These are phyloP conservation scores for Gossypium mustelinum DNA, from an alignment of 345 rosid genomes.

Conservation along the genomic window DNA sequence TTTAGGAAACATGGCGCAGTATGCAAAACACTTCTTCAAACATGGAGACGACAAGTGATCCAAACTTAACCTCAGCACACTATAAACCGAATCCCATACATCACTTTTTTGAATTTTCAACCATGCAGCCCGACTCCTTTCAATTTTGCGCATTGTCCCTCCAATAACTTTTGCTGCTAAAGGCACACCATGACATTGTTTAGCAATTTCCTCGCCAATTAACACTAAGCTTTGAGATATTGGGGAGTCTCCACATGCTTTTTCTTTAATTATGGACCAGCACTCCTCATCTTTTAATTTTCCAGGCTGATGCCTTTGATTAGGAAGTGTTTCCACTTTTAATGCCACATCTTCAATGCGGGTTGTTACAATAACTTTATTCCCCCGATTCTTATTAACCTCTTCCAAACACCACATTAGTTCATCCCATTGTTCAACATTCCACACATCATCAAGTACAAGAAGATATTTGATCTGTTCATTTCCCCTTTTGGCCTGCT, in stretches of 20 bases:
- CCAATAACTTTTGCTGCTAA: not conserved
- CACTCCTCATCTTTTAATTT: conserved; percentile 10
- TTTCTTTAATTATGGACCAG: not conserved
- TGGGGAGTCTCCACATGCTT: not conserved
- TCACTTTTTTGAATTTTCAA: not conserved
- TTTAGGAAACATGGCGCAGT: not conserved
- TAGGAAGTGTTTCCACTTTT: not conserved
- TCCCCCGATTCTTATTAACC: not conserved
- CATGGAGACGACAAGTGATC: not conserved
- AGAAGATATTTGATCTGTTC: conserved; percentile 8
- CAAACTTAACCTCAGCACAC: not conserved
- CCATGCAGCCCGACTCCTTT: not conserved
- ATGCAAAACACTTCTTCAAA: not conserved
- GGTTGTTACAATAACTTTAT: conserved; percentile 1
- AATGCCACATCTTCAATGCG: not conserved
- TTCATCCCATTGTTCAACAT: not conserved
- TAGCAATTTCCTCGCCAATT: not conserved
- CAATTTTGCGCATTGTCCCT: not conserved
- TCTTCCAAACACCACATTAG: not conserved
- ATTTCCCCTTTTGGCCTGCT: not conserved
- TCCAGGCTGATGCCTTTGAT: conserved; percentile 3
- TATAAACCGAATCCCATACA: not conserved
- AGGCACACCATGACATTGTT: not conserved
- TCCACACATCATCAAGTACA: conserved; percentile 21
- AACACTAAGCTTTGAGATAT: not conserved